Evolutionary conservation across 768 basidiomycete species (phyloP), one percentile per base, ranked within the genome.

Genomic region (Termitomyces sp.): DNA sequence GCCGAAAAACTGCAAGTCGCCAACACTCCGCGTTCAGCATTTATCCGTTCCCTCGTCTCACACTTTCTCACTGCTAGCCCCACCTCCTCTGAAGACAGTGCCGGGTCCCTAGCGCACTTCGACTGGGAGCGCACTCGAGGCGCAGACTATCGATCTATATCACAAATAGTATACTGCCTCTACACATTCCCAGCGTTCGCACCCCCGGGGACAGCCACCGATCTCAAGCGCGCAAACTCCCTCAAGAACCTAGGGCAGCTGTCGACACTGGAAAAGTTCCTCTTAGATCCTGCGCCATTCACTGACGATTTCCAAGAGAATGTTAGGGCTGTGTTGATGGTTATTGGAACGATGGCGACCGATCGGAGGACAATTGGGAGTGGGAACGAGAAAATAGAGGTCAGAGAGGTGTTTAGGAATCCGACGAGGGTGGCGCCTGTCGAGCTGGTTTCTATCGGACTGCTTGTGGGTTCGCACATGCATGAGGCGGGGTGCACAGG

Each of bases 1-100:
- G 40, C 68, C 79, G 89, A 91, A 65, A 86, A 86, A 66, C 72
- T 92, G 11, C 85, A 88, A 65, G 89, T 88, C 0, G 73, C 83
- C 57, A 80, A 74, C 53, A 81, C 83, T 0, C 77, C 82, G 0
- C 81, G 84, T 58, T 75, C 85, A 1, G 58, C 66, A 0, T 84
- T 90, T 64, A 75, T 89, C 16, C 85, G 86, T n/a, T 70, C 75
- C 12, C 59, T 91, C 3, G 77, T 83, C 50, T 65, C 68, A 3
- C 65, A 72, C 16, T 82, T 82, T 60, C 69, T 85, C 34, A 88
- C 63, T 74, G 85, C 17, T 82, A 82, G 25, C 68, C 73, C n/a
- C 57, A 89, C 5, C 76, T 82, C 10, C 79, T 81, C 60, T 66
- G 83, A 43, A 27, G 69, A 71, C 31, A 65, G 73, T 10, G 74